phyloP scores from a whole-genome alignment of 352 stramenopile species.

The Phytophthora tentaculata region DNA sequence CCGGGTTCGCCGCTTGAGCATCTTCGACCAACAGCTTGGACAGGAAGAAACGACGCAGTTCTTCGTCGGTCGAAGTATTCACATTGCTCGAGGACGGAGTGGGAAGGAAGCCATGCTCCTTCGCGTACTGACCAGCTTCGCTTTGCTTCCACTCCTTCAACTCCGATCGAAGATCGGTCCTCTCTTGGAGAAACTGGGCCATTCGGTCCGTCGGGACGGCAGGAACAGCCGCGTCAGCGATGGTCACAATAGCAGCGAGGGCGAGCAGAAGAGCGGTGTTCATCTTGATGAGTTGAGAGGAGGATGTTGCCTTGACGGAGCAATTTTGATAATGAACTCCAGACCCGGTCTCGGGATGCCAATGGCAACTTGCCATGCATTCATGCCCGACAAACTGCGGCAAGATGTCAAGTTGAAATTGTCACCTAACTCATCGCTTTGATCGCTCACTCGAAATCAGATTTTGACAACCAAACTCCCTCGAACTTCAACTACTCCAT shows the following conservation, averaged over 20 bases:
- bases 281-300: slow-evolving; percentile 29
- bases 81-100: slow-evolving; percentile 1
- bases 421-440: slow-evolving; percentile 4
- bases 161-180: slow-evolving; percentile 42
- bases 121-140: slow-evolving; percentile 49
- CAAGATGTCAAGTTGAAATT: slow-evolving; percentile 1
- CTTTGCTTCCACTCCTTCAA: slow-evolving; percentile 60
- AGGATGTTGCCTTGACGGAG: slow-evolving; percentile 23
- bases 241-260: slow-evolving; percentile 21
- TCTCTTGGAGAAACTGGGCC: slow-evolving; percentile 55
- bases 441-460: slow-evolving; percentile 30
- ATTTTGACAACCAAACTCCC: slow-evolving; percentile 11
- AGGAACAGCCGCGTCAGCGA: slow-evolving; percentile 22
- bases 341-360: background rate
- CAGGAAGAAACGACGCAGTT: slow-evolving; percentile 66
- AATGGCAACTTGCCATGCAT: background rate
- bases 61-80: slow-evolving; percentile 48
- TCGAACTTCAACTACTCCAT: background rate
- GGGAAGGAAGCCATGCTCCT: slow-evolving; percentile 53
- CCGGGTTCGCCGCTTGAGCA: slow-evolving; percentile 54
- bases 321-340: slow-evolving; percentile 46
- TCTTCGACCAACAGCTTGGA: slow-evolving; percentile 66
- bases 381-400: slow-evolving; percentile 10
- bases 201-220: slow-evolving; percentile 40
- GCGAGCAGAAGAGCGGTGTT: slow-evolving; percentile 43